Evolutionary conservation across 2,329 filamentous ascomycete species (phyloP).

Genomic region (Aspergillus ochraceoroseus): DNA sequence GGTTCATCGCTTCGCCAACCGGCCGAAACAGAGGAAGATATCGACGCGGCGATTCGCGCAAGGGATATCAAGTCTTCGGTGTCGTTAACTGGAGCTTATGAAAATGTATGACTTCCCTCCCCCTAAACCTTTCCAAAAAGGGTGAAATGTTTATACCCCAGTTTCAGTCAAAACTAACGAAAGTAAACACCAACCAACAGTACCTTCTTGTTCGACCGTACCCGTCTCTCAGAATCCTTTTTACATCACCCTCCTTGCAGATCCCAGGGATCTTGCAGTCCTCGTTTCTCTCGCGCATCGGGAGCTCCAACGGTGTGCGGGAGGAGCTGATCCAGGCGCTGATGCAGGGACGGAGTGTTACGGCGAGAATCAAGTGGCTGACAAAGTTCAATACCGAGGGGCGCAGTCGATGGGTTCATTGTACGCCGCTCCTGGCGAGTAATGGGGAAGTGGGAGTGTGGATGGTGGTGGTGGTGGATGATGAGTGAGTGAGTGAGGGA

Average conservation of each 20-base stretch:
- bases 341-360: constrained; percentile 64
- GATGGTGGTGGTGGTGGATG: constrained; percentile 71
- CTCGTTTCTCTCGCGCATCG: constrained; percentile 44
- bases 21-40: constrained; percentile 20
- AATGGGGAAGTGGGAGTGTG: constrained; percentile 68
- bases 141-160: no score
- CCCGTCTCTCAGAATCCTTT: constrained; percentile 62
- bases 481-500: constrained; percentile 45
- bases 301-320: constrained; percentile 49
- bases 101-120: constrained; percentile 47
- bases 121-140: background rate
- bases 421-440: constrained; percentile 64
- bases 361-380: constrained; percentile 69
- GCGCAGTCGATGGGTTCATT: constrained; percentile 68
- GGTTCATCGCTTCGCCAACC: background rate
- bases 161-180: no score
- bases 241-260: constrained; percentile 63
- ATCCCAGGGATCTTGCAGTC: constrained; percentile 64
- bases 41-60: constrained; percentile 25
- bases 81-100: constrained; percentile 48
- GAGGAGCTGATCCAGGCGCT: constrained; percentile 57
- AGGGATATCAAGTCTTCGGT: constrained; percentile 39
- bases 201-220: constrained; percentile 52
- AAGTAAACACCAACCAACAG: constrained; percentile 19
- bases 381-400: constrained; percentile 52